Conservation (phyloP, 306 rosid genomes). For the Pueraria montana region DNA sequence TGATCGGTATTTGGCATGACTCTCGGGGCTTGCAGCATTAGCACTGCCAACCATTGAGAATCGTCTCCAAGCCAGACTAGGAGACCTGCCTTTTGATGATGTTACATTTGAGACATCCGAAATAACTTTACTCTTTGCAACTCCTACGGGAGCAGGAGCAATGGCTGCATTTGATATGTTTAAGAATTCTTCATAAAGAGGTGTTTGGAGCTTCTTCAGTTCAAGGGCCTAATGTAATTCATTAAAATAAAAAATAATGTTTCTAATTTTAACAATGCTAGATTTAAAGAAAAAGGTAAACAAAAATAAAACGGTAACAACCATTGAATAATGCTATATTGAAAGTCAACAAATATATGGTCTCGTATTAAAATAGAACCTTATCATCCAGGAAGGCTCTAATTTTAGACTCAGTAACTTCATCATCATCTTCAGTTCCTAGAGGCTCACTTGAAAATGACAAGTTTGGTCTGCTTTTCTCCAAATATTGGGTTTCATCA, state of each 20-base stretch:
- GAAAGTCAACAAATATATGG: conserved; percentile 39
- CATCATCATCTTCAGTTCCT: conserved; percentile 84
- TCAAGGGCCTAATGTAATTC: conserved; percentile 72
- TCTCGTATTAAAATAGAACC: conserved; percentile 57
- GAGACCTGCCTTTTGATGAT: conserved; percentile 73
- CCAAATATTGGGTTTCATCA: conserved; percentile 62
- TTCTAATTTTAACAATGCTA: conserved; percentile 29
- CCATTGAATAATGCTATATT: conserved; percentile 18
- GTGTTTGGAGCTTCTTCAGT: conserved; percentile 86
- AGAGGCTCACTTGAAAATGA: conserved; percentile 70
- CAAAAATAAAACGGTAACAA: conserved; percentile 26
- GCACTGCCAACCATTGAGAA: conserved; percentile 63
- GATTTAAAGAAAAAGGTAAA: conserved; percentile 33
- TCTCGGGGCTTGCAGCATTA: conserved; percentile 59
- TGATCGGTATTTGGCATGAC: conserved; percentile 53
- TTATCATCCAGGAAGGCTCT: conserved; percentile 88
- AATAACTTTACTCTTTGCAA: conserved; percentile 55
- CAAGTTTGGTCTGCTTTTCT: conserved; percentile 58
- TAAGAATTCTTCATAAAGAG: conserved; percentile 85
- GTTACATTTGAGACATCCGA: conserved; percentile 59
- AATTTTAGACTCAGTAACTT: conserved; percentile 87
- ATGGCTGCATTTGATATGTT: conserved; percentile 66
- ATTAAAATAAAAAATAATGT: conserved; percentile 33
- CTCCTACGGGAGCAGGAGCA: conserved; percentile 55
- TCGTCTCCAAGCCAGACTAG: conserved; percentile 66